These are phyloP conservation scores for Pythium phragmiticola DNA, from an alignment of 352 stramenopile species.

Conservation along the genomic window DNA sequence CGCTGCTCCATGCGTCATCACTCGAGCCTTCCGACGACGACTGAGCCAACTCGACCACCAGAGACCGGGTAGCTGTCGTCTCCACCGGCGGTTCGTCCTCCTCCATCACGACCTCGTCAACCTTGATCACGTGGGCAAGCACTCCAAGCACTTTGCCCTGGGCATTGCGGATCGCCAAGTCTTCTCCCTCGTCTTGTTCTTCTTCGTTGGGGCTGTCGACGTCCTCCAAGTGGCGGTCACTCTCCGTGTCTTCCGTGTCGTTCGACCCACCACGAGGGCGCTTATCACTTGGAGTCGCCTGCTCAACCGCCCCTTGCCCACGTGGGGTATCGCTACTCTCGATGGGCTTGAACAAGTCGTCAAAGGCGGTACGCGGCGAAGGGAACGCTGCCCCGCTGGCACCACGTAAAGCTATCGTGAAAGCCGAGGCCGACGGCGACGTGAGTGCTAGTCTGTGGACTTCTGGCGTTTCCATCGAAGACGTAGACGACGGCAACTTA, in stretches of 20 bases:
- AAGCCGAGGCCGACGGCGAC: slow-evolving; percentile 8
- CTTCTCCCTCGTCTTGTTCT: slow-evolving; percentile 8
- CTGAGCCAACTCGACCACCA: not conserved
- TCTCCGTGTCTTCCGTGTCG: slow-evolving; percentile 33
- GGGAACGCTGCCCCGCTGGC: not conserved
- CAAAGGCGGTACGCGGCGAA: not conserved
- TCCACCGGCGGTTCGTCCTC: not conserved
- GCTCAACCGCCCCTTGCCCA: not conserved
- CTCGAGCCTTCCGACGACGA: not conserved
- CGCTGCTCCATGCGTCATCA: slow-evolving; percentile 7
- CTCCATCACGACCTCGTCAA: not conserved
- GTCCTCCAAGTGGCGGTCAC: slow-evolving; percentile 25
- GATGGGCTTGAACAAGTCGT: not conserved
- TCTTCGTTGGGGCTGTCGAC: slow-evolving; percentile 13
- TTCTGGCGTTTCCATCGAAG: not conserved
- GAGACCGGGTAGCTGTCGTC: not conserved
- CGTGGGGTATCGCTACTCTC: not conserved
- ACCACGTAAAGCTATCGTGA: slow-evolving; percentile 4
- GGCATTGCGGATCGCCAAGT: not conserved
- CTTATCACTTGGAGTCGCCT: not conserved
- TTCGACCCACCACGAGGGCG: slow-evolving; percentile 18
- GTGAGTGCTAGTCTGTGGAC: slow-evolving; percentile 6
- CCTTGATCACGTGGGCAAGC: not conserved
- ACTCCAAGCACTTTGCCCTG: slow-evolving; percentile 1
- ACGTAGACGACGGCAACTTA: not conserved